Conservation (phyloP, 208 protist genomes). For the Vickermania spadyakhi region DNA sequence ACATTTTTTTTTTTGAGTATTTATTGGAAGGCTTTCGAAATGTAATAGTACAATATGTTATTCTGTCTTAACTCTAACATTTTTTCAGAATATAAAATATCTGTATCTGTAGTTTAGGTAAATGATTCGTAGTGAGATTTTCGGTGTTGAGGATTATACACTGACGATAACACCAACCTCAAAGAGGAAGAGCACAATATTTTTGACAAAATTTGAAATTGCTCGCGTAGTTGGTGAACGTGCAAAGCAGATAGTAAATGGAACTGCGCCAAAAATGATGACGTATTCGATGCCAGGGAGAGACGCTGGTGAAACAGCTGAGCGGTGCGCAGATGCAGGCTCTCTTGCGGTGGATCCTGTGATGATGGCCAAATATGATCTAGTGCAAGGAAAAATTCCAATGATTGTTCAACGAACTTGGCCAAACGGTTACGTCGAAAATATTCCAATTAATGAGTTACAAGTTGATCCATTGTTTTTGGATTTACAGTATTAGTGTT, state of each 20-base stretch:
- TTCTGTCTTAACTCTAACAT: constrained; percentile 5
- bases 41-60: neutral
- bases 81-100: constrained; percentile 2
- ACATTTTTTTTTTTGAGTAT: constrained; percentile 5
- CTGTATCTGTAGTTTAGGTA: constrained; percentile 12
- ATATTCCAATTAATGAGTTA: constrained; percentile 73
- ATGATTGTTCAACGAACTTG: constrained; percentile 82
- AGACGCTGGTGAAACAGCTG: constrained; percentile 40
- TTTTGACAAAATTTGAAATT: constrained; percentile 83
- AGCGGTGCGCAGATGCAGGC: constrained; percentile 59
- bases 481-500: constrained; percentile 37
- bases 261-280: constrained; percentile 27
- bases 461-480: constrained; percentile 57
- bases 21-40: constrained; percentile 1
- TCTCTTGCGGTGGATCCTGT: constrained; percentile 70
- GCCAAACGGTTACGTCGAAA: constrained; percentile 66
- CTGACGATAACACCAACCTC: constrained; percentile 43
- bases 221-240: constrained; percentile 73
- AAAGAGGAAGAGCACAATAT: constrained; percentile 53
- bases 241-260: constrained; percentile 70
- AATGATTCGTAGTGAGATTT: constrained; percentile 37
- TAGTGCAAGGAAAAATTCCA: constrained; percentile 54
- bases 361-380: constrained; percentile 80
- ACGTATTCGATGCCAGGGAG: constrained; percentile 7
- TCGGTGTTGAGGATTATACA: constrained; percentile 39